Base-by-base conservation (phyloP, 139 green algal species). In the Chlorella sp. region DNA sequence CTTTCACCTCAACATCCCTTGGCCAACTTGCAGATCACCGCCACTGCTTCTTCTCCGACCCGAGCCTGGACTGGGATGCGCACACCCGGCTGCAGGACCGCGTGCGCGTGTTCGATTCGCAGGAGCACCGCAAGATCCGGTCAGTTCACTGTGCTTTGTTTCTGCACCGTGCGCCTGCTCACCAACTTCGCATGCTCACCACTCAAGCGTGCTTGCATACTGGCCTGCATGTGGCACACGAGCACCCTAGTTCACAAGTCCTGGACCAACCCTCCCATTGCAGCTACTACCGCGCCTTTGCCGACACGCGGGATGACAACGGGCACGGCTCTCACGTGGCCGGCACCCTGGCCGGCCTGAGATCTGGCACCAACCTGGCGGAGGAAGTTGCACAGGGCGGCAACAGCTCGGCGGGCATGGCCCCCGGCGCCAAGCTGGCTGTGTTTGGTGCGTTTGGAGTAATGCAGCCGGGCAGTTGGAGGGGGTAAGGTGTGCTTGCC, bases 241-340 rank as follows among this genome's bases (percentile, higher is more conserved):
- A n/a, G n/a, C n/a, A n/a, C n/a, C n/a, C n/a, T n/a, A n/a, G n/a
- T n/a, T n/a, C n/a, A n/a, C n/a, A n/a, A n/a, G n/a, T n/a, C n/a
- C n/a, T n/a, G n/a, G n/a, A n/a, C 51, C 14, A 11, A 3, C 16
- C 51, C 16, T 60, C 16, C 13, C 51, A n/a, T n/a, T 60, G 72
- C 74, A 81, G 74, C 17, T 81, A 87, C 64, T 95, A 96, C 82
- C 87, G 93, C 9, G 85, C 79, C 8, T 79, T 89, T 6, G 90
- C 38, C 8, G 94, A 97, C 84, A 72, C 86, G 16, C 26, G 79
- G 20, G 96, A 99, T 88, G 68, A 58, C 26, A 88, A 94, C 40
- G 94, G 95, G 1, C 96, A 99, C 81, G 96, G 96, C 58, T 98
- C 94, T 17, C 96, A 99, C 87, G 94, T 95, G 40, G 81, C 72